Percentiles rank a stretch among this genome's conserved stretches.
Evolutionary conservation across 352 stramenopile genomes (phyloP).

Genomic region (Phytophthora tubulina): DNA sequence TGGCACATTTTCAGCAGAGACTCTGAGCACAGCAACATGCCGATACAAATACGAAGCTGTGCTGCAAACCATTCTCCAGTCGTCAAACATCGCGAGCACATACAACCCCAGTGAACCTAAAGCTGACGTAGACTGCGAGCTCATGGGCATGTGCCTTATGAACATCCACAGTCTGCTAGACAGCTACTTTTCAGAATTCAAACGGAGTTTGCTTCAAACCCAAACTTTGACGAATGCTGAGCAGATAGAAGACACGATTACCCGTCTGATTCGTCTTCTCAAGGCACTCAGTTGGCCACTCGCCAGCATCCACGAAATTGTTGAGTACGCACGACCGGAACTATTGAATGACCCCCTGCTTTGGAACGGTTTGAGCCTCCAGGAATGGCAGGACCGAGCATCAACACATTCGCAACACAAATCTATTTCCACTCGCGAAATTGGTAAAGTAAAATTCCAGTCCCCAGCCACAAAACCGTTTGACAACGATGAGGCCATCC

Average conservation of each 20-base stretch:
- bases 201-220: conserved; percentile 22
- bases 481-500: conserved; percentile 9
- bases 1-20: conserved; percentile 1
- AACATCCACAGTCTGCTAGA: conserved; percentile 76
- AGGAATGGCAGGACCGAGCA: conserved; percentile 50
- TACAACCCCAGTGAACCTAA: conserved; percentile 32
- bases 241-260: conserved; percentile 18
- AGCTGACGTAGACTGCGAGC: conserved; percentile 42
- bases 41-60: conserved; percentile 36
- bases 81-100: conserved; percentile 25
- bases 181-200: conserved; percentile 41
- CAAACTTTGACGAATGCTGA: conserved; percentile 5
- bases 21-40: conserved; percentile 4
- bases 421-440: neutral
- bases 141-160: conserved; percentile 68
- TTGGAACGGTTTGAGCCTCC: conserved; percentile 53
- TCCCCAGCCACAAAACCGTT: conserved; percentile 4
- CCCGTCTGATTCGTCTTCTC: conserved; percentile 44
- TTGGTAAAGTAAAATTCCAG: neutral
- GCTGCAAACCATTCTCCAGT: conserved; percentile 26
- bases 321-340: conserved; percentile 33
- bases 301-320: conserved; percentile 41
- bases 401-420: neutral
- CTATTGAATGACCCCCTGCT: conserved; percentile 42
- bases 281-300: conserved; percentile 57